phyloP scores from a whole-genome alignment of 306 rosid species.

The Erythrophleum fordii region DNA sequence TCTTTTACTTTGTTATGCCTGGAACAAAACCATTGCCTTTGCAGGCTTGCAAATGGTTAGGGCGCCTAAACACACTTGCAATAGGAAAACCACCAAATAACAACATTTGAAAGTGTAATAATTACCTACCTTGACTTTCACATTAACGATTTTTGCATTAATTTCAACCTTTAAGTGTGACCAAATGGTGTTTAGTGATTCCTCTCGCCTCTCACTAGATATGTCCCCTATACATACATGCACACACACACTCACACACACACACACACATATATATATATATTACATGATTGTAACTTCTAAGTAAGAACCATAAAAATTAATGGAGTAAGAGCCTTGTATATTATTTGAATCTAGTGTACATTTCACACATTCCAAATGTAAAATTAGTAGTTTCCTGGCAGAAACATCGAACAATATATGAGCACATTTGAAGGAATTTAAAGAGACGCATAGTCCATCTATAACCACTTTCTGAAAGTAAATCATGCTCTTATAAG shows the following conservation, averaged over 20 bases:
- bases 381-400: background rate
- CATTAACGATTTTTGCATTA: background rate
- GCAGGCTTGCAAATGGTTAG: background rate
- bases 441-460: background rate
- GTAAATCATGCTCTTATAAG: background rate
- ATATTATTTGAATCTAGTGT: background rate
- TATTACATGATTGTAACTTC: background rate
- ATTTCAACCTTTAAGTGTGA: background rate
- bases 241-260: background rate
- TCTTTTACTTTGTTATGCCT: too few species aligned
- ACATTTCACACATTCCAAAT: background rate
- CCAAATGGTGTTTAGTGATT: background rate
- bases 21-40: slow-evolving; percentile 1
- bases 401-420: background rate
- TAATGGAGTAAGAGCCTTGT: background rate
- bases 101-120: too few species aligned
- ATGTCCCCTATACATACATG: background rate
- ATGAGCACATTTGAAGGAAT: background rate
- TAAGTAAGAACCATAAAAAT: background rate
- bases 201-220: background rate
- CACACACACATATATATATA: background rate
- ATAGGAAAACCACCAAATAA: too few species aligned
- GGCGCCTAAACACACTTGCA: background rate
- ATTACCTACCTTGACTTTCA: background rate
- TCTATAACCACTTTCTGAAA: background rate